A percentile compares a stretch with the other conserved stretches of the same genome.
These are phyloP conservation scores for Psidium guajava DNA, from an alignment of 345 rosid genomes.

Conservation along the genomic window DNA sequence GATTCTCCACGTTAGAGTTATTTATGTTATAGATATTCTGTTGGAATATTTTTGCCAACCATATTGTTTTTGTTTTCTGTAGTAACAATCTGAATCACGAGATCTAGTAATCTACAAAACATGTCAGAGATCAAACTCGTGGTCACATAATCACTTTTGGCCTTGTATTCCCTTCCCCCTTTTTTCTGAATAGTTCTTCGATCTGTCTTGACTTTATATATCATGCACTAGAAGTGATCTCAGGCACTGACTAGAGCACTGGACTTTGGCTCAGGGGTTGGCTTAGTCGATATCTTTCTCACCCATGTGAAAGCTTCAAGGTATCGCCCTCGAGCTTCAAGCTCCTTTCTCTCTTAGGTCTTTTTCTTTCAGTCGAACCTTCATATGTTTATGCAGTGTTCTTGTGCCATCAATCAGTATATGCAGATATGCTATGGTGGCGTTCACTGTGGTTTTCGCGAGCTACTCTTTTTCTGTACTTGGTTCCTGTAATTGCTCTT, in stretches of 20 bases:
- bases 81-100: neutral
- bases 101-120: neutral
- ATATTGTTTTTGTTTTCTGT: neutral
- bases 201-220: neutral
- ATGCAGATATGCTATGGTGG: neutral
- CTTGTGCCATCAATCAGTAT: neutral
- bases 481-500: neutral
- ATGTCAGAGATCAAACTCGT: too few relatives aligned
- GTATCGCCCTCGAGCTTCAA: neutral
- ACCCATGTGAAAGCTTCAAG: conserved; percentile 51
- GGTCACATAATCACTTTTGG: neutral
- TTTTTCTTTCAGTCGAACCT: neutral
- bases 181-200: neutral
- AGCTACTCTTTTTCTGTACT: neutral
- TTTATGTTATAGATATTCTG: neutral
- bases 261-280: conserved; percentile 80
- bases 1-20: neutral
- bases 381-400: neutral
- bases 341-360: neutral
- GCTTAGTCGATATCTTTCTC: conserved; percentile 73
- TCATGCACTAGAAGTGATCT: neutral
- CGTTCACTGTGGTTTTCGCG: neutral
- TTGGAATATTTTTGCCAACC: neutral
- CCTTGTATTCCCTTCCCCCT: neutral
- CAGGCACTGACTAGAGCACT: neutral